Evolutionary conservation across 495 filamentous ascomycete species (phyloP).

Genomic region (Cenococcum geophilum): DNA sequence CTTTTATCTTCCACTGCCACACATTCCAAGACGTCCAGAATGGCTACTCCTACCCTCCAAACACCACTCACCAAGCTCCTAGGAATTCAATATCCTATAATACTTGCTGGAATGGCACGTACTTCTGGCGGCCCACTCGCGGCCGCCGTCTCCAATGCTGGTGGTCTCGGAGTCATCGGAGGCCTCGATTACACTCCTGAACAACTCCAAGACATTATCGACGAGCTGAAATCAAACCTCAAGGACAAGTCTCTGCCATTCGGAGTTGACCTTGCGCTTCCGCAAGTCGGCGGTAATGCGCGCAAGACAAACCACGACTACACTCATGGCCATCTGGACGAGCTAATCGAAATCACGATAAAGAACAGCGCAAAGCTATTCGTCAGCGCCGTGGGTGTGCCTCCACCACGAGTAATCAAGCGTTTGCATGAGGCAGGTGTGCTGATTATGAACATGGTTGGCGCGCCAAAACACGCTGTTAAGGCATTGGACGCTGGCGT

Average conservation of each 20-base stretch:
- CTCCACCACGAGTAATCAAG: slow-evolving; percentile 61
- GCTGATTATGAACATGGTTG: slow-evolving; percentile 94
- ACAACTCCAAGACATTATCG: slow-evolving; percentile 72
- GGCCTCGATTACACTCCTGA: slow-evolving; percentile 78
- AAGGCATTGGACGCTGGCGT: slow-evolving; percentile 76
- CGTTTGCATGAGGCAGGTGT: slow-evolving; percentile 68
- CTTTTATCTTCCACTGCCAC: neutral
- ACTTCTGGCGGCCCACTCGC: slow-evolving; percentile 71
- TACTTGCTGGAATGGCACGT: slow-evolving; percentile 85
- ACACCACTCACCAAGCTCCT: slow-evolving; percentile 73
- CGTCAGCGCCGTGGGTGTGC: slow-evolving; percentile 76
- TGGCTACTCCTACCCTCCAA: slow-evolving; percentile 45
- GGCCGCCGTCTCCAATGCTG: slow-evolving; percentile 81
- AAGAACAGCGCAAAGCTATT: slow-evolving; percentile 72
- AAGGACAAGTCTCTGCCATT: slow-evolving; percentile 61
- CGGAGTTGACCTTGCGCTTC: slow-evolving; percentile 81
- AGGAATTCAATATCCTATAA: slow-evolving; percentile 70
- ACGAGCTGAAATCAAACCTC: slow-evolving; percentile 70
- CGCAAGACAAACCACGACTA: slow-evolving; percentile 90
- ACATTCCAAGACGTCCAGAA: slow-evolving; percentile 12
- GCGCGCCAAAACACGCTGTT: slow-evolving; percentile 75
- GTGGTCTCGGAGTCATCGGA: slow-evolving; percentile 78
- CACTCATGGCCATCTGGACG: slow-evolving; percentile 74
- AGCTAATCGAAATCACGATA: slow-evolving; percentile 75
- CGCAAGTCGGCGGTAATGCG: slow-evolving; percentile 71